Base-by-base conservation (phyloP, 306 rosid genomes). In the Lotus japonicus region DNA sequence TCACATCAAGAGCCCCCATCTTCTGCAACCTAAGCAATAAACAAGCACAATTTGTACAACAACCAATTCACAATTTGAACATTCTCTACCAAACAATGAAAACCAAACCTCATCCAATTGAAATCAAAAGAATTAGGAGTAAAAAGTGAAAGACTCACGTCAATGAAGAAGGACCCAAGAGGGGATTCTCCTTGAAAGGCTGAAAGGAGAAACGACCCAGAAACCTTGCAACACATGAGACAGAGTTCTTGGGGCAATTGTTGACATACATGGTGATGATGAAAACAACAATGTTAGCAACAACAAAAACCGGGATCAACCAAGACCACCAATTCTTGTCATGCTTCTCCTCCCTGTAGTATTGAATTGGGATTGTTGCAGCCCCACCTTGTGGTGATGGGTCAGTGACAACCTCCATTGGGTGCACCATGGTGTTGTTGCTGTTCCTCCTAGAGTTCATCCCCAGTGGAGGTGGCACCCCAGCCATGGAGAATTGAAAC, bases 1-100 rank as follows among this genome's bases (percentile, higher is more conserved):
- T 13, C 19, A 88, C 95, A 79, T 88, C 98, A 38, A 94, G 80
- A 75, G 88, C 98, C 57, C 98, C 98, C 98, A 94, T 82, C 80
- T 85, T 88, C 86, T 75, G 92, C 15, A 94, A 70, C 82, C 97
- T 94, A 72, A 64, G 63, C 70, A 76, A 76, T 14, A 50, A 83
- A 74, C 14, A 72, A 39, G 6, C 55, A 65, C 21, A 19, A 62
- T 7, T 58, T 54, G 13, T 49, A 77, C 14, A 68, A 45, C 54
- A 73, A 62, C 51, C 52, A 75, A 50, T 51, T 43, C 68, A 13
- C 21, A 67, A 74, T 65, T 38, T 38, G 9, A 7, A 51, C 42
- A 62, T 5, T 56, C 42, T 42, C 15, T 28, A 35, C 52, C 16
- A 23, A 50, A 51, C 55, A n/a, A 70, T 12, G 16, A 54, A 59